Base-by-base conservation (phyloP, 371 early-diverging fungal species). In the Mucor circinelloides region DNA sequence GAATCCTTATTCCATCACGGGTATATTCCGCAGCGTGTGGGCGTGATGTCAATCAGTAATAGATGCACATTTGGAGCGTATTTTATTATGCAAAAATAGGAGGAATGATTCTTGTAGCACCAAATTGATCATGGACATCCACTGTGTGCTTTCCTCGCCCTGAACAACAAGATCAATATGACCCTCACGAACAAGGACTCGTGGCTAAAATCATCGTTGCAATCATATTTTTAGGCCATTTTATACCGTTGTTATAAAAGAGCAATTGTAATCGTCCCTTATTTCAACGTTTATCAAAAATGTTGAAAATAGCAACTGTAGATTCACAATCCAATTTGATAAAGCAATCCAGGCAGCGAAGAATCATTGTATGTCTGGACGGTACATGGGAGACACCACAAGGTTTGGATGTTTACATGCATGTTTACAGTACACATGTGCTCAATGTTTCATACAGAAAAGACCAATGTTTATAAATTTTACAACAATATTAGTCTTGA, bases 351-450 rank as follows among this genome's bases (percentile, higher is more conserved):
- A 42, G 40, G 32, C 68, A 40, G 6, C 67, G 76, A 38, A 57
- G 80, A 19, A 69, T 80, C 17, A 73, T 80, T 27, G 71, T 71
- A 10, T 80, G 77, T 59, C 30, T 80, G 66, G 80, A 80, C 50
- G 77, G 80, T 12, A 80, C 80, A 30, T 80, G 80, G 80, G 77
- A 80, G 34, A 69, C 71, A 9, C 75, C 80, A 15, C 56, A 68
- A 70, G 77, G 80, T 77, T 63, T 28, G 17, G 3, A 19, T 54
- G 25, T 6, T 28, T 31, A 1, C 40, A 36, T 38, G 23, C 1
- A 58, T 58, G 8, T 1, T 42, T 13, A 17, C 15, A 9, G 17
- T 4, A 42, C 17, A 30, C 48, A 64, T 50, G 23, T 21, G 42
- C 61, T 36, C 36, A 13, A 56, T 30, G n/a, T 30, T 31, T 56